A percentile compares a stretch with the other conserved stretches of the same genome.
phyloP scores from a whole-genome alignment of 441 rosid species.

The California macrophylla region DNA sequence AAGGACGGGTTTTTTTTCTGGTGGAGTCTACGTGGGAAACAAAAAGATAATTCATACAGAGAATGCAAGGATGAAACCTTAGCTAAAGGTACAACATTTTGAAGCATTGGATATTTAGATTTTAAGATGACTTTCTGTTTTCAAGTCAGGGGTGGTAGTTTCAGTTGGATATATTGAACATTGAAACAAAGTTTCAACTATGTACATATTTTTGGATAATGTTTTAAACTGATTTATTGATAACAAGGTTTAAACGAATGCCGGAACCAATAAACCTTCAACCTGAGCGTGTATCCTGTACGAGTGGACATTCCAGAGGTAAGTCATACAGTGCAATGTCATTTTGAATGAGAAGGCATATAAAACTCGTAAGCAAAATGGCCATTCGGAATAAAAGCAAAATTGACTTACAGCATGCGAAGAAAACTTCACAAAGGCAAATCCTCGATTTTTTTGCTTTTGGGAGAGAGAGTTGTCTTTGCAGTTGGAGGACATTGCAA shows the following conservation, averaged over 20 bases:
- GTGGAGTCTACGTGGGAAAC: background rate
- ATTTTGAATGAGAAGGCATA: background rate
- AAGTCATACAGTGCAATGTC: background rate
- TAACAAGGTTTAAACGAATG: constrained; percentile 3
- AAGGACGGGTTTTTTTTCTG: background rate
- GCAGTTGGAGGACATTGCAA: constrained; percentile 7
- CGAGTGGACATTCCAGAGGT: constrained; percentile 9
- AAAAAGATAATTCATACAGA: background rate
- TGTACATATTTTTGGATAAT: background rate
- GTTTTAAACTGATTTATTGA: constrained; percentile 1
- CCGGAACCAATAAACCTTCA: constrained; percentile 8
- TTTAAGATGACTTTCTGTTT: background rate
- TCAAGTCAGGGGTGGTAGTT: constrained; percentile 4
- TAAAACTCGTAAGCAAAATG: background rate
- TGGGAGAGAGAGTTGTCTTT: background rate
- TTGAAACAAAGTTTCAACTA: constrained; percentile 4
- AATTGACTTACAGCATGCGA: constrained; percentile 10
- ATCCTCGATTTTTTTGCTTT: constrained; percentile 10
- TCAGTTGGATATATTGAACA: background rate
- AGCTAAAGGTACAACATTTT: background rate
- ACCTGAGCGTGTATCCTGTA: constrained; percentile 13
- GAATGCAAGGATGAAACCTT: constrained; percentile 5
- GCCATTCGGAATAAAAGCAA: background rate
- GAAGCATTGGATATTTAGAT: constrained; percentile 4
- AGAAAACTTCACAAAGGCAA: constrained; percentile 11